Base-by-base conservation (phyloP, 1,284 basidiomycete genomes). In the Moniliella sp. region DNA sequence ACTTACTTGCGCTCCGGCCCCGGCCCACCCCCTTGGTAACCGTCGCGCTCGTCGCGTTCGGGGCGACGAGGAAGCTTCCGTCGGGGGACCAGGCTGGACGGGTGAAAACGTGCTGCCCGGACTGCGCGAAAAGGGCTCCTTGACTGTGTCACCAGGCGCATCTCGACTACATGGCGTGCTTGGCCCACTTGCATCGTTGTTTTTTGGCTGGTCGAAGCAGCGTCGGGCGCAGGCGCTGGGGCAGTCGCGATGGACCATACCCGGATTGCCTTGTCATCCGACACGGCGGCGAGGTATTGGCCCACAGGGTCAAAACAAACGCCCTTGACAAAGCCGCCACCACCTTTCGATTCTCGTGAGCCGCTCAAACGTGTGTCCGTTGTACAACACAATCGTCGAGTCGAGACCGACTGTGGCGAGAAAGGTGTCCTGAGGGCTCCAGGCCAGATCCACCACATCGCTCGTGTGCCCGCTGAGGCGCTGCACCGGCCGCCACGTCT, bases 251-350 rank as follows among this genome's bases (percentile, higher is more conserved):
- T 91, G 43, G 79, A 71, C 91, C 91, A 99, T 29, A 99, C 78
- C 55, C 88, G 88, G 42, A 94, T 79, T 2, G 79, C 78, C 58
- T 81, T 75, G 64, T 97, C 91, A 60, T 94, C 88, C 9, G 83
- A 88, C 62, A 86, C 74, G 0, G 41, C 53, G 9, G 48, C 50
- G 32, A 99, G 71, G 56, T 76, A 94, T 61, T 93, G 78, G 28
- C 88, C 88, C 3, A 88, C 79, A 1, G 91, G 88, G 62, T 99
- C 91, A 74, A 86, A 99, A 49, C 81, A 84, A 30, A 99, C 81
- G 33, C 91, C 91, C 62, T 99, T 97, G 46, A 99, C 84, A 59
- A 94, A 94, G 4, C 86, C 86, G 50, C 81, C 74, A 57, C 97
- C 91, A 33, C 74, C 73, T 37, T n/a, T 81, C 78, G 18, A 99